These are phyloP conservation scores for Pseudopediastrum boryanum DNA, from an alignment of 139 green algal species.

Conservation along the genomic window DNA sequence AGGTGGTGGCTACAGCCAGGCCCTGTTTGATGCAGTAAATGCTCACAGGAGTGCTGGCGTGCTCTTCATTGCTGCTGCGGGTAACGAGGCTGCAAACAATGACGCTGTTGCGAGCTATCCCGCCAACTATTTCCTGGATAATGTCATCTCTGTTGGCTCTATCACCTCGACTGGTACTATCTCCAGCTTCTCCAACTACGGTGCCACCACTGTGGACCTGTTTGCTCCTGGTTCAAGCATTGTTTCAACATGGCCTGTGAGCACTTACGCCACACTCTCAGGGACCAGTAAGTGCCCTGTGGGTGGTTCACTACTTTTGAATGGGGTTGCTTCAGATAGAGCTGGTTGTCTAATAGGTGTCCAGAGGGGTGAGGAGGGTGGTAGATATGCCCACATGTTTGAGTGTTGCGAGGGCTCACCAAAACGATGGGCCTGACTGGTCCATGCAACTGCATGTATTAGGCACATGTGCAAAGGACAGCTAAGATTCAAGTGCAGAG, in stretches of 20 bases:
- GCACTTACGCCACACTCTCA: not conserved
- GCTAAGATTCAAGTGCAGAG: no score
- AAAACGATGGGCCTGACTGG: no score
- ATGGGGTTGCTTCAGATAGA: no score
- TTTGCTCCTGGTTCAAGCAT: not conserved
- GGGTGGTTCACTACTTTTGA: no score
- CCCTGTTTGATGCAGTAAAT: not conserved
- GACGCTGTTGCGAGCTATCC: not conserved
- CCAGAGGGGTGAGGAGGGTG: no score
- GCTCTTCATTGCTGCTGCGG: conserved; percentile 2
- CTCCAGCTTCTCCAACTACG: not conserved
- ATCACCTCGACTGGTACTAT: not conserved
- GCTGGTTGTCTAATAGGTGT: no score
- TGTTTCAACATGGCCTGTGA: not conserved
- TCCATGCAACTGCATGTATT: no score
- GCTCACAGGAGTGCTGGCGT: not conserved
- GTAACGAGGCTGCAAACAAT: not conserved
- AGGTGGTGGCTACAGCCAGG: not conserved
- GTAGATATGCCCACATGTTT: no score
- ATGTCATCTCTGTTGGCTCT: not conserved
- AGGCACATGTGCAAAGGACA: no score
- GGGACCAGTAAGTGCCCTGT: not conserved
- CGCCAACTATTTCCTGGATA: not conserved
- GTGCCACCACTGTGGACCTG: not conserved
- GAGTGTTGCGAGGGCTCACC: no score